Base-by-base conservation (phyloP, 2,329 filamentous ascomycete genomes). In the Aspergillus viridinutans region DNA sequence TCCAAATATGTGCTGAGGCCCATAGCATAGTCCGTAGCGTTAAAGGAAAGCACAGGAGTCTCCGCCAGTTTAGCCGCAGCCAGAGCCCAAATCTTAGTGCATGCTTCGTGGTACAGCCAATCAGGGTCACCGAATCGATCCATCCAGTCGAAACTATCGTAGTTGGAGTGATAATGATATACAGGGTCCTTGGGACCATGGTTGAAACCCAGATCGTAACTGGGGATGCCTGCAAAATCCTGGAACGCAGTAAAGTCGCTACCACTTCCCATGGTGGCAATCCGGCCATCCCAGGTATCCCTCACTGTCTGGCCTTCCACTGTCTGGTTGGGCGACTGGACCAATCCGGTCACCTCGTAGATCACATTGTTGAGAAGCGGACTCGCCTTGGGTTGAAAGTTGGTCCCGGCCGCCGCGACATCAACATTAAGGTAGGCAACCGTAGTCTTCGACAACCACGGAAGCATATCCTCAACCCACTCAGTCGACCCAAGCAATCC, bases 371-470 rank as follows among this genome's bases (percentile, higher is more conserved):
- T 86, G 25, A 96, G 79, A 3, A 96, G 77, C 0, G 92, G 92
- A 12, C 90, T 89, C 0, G 90, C 89, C 0, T 83, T 77, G 17
- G 85, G 82, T 1, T 67, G 65, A 67, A 94, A 90, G n/a, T 79
- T 56, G 0, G 84, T 82, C 0, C 90, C 90, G 4, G 78, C 71
- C 3, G 87, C 82, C 29, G 87, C 90, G 5, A 91, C 85, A 65
- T 96, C 92, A 55, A 96, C 85, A 71, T 96, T 96, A 61, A 96
- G 74, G 68, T 96, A 96, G 9, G 90, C 90, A 17, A 96, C 83
- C 56, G 86, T 88, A 43, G 88, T 81, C 3, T 81, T 80, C 2
- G 82, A 81, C 12, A 96, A 82, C 91, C 91, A 96, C 0, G 90
- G 88, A 0, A 95, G 75, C 66, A 90, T 90, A 63, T 96, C 90